Evolutionary conservation across 345 rosid genomes (phyloP), one percentile per base, ranked within the genome.

Genomic region (Salix exigua): DNA sequence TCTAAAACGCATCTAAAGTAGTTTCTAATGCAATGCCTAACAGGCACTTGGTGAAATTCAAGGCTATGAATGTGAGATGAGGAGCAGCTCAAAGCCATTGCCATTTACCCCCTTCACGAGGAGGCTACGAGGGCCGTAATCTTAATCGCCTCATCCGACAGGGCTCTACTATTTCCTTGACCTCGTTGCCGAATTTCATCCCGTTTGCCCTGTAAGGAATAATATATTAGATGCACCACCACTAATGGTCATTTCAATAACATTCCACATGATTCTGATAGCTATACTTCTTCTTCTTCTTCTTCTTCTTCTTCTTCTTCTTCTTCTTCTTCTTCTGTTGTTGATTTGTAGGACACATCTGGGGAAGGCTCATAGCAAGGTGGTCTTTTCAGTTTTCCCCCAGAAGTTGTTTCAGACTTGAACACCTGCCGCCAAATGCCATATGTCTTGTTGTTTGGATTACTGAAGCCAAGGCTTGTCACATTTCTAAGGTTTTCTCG

Each of bases 331-430:
- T 26, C 12, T 25, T 4, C 35, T 25, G 30, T 12, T 25, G 19
- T 8, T 16, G 25, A 37, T 48, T 61, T 38, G 2, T 68, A 93
- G 99, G 86, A 30, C 99, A 13, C 96, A 93, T 77, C 81, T 95
- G 10, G 97, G 99, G 78, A 95, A 95, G 86, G 75, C 99, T 97
- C 3, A 91, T 95, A 78, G 97, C 96, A 66, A 89, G 99, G 73
- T 95, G 99, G 99, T 95, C 91, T 78, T 93, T 83, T n/a, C n/a
- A n/a, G n/a, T n/a, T n/a, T n/a, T 74, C 98, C 99, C 3, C 99
- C 97, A 3, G 97, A 91, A 81, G 94, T 95, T 6, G 99, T 75
- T 93, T 85, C 62, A 88, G 97, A 76, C 94, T 95, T 46, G 83
- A 84, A 0, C 91, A 92, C 33, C 80, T 91, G 70, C 97, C 97